Conservation (phyloP, 768 basidiomycete species). For the Clitopilus hobsonii region DNA sequence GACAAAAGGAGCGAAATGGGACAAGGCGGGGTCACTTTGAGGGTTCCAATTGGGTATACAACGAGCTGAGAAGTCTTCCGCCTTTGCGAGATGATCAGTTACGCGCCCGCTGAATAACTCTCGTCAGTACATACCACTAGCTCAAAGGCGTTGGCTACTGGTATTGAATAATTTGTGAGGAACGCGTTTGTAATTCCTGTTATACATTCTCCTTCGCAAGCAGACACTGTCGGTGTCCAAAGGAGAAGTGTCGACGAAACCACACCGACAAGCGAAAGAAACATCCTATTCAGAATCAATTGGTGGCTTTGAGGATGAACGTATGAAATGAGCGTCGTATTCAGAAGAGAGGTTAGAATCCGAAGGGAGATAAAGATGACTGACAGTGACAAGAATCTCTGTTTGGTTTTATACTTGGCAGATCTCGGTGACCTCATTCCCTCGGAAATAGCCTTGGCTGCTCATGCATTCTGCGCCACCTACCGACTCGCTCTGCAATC, state of each 20-base stretch:
- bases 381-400: no score
- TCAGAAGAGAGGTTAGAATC: no score
- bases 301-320: background rate
- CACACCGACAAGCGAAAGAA: conserved; percentile 9
- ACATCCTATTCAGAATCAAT: conserved; percentile 6
- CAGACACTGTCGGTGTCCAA: conserved; percentile 34
- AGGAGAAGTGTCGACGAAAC: conserved; percentile 19
- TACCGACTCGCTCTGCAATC: no score
- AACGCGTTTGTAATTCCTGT: conserved; percentile 53
- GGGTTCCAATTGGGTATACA: conserved; percentile 8
- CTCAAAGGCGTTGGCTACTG: conserved; percentile 32
- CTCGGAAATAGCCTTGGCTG: no score
- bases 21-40: conserved; percentile 8
- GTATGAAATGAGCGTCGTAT: no score
- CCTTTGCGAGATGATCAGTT: conserved; percentile 1
- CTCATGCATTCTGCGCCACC: no score
- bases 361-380: no score
- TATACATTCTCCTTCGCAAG: conserved; percentile 73
- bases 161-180: conserved; percentile 41
- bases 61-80: conserved; percentile 3
- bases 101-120: background rate
- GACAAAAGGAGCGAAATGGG: conserved; percentile 43
- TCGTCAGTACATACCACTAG: conserved; percentile 36
- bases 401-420: no score
- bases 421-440: no score